Base-by-base conservation (phyloP, 179 eudicot species). In the Pouteria campechiana region DNA sequence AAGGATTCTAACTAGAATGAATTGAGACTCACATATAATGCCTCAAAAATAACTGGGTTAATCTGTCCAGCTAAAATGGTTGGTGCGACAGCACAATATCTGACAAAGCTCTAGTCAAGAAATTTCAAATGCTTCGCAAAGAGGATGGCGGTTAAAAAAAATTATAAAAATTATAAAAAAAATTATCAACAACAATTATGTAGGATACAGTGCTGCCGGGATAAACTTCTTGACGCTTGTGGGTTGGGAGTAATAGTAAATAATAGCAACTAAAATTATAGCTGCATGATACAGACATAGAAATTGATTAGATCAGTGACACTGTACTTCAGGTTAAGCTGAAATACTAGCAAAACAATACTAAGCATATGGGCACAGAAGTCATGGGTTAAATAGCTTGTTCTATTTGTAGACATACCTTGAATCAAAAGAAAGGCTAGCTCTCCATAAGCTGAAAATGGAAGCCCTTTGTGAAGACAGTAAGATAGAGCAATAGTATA, bases 391-490 rank as follows among this genome's bases (percentile, higher is more conserved):
- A n/a, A n/a, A n/a, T n/a, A n/a, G n/a, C n/a, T n/a, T n/a, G n/a
- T n/a, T n/a, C n/a, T n/a, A n/a, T n/a, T n/a, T n/a, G n/a, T n/a
- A n/a, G n/a, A n/a, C 41, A 41, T 66, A 84, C 97, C 97, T 76
- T 89, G 95, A 32, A 80, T 60, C 61, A 88, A 56, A 32, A 88
- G 81, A 72, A 88, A 88, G 3, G 72, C 81, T 67, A 78, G 69
- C 61, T 89, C 97, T 50, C 97, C 97, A 48, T 70, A 89, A 19
- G 97, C 97, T 10, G 95, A 89, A 64, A 89, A 89, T n/a, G 97
- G 97, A 38, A 89, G 89, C 36, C 89, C 97, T 65, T 81, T 85
- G 60, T 89, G 97, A 59, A 89, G 86, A 61, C 97, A 89, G 55
- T 85, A 89, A 5, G 97, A 83, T 58, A 89, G 81, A 41, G 95